Conservation (phyloP, 1,284 basidiomycete genomes). For the Mixia osmundae region DNA sequence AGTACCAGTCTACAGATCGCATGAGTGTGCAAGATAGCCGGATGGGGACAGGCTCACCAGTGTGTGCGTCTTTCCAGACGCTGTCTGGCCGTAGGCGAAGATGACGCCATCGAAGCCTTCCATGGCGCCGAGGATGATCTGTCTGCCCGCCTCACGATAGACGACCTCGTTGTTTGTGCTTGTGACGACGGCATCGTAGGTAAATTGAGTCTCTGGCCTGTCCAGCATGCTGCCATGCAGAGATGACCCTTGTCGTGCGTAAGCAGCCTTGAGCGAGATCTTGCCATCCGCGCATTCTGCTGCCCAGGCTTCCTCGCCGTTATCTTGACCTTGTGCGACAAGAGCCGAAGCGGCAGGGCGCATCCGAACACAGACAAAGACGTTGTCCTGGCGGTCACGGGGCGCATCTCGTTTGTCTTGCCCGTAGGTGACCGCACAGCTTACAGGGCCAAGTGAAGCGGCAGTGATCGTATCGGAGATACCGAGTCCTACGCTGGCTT, state of each 20-base stretch:
- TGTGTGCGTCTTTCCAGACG: constrained; percentile 81
- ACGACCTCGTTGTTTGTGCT: constrained; percentile 54
- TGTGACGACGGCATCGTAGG: constrained; percentile 48
- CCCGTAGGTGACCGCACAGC: too few species aligned
- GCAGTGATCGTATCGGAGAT: too few species aligned
- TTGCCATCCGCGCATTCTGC: too few species aligned
- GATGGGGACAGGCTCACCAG: constrained; percentile 29
- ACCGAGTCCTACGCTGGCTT: too few species aligned
- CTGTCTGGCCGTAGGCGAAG: constrained; percentile 72
- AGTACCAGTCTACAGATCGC: constrained; percentile 34
- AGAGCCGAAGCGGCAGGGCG: constrained; percentile 14
- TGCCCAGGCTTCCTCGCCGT: constrained; percentile 12
- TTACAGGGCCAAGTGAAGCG: too few species aligned
- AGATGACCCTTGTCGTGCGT: too few species aligned
- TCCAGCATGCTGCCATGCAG: too few species aligned
- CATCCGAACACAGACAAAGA: constrained; percentile 15
- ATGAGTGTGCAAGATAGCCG: background rate
- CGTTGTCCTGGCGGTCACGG: constrained; percentile 15
- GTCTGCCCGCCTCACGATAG: constrained; percentile 27
- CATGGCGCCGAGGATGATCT: constrained; percentile 39
- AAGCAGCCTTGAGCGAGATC: too few species aligned
- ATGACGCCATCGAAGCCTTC: constrained; percentile 88
- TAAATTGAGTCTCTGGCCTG: too few species aligned
- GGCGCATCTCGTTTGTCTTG: too few species aligned
- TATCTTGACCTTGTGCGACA: constrained; percentile 4